phyloP scores from a whole-genome alignment of 2,329 filamentous ascomycete genomes.

The Ophiosphaerella korrae region DNA sequence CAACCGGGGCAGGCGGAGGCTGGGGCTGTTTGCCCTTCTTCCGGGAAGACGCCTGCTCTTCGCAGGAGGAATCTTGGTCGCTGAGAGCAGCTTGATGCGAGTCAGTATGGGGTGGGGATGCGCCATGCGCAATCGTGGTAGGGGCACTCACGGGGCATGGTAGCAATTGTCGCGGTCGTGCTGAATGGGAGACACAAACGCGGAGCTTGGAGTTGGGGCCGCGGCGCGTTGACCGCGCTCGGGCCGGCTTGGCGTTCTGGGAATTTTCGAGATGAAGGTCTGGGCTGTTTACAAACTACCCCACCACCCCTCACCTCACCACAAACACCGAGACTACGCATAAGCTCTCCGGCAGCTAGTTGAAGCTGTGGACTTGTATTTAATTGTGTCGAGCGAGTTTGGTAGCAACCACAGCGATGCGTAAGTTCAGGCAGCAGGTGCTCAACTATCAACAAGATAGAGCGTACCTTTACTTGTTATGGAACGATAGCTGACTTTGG shows the following conservation, averaged over 20 bases:
- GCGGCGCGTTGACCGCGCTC: constrained; percentile 22
- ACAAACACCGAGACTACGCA: constrained; percentile 9
- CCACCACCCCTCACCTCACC: constrained; percentile 33
- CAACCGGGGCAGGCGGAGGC: constrained; percentile 30
- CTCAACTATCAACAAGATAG: constrained; percentile 10
- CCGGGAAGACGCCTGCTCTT: constrained; percentile 35
- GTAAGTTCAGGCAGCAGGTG: constrained; percentile 38
- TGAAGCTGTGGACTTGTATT: constrained; percentile 3
- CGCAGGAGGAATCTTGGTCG: constrained; percentile 46
- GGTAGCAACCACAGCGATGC: constrained; percentile 44
- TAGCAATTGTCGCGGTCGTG: constrained; percentile 16
- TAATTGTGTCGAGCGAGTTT: constrained; percentile 12
- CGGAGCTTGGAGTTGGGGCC: constrained; percentile 6
- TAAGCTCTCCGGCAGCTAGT: constrained; percentile 6
- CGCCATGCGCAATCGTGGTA: constrained; percentile 1
- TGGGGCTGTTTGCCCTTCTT: constrained; percentile 26
- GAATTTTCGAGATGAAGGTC: constrained; percentile 31
- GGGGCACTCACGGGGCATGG: constrained; percentile 44
- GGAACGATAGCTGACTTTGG: constrained; percentile 27
- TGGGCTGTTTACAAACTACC: constrained; percentile 31
- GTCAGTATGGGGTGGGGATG: constrained; percentile 18
- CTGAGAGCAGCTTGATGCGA: constrained; percentile 44
- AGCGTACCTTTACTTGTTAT: background rate
- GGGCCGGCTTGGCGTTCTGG: constrained; percentile 23
- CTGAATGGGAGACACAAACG: constrained; percentile 4